A percentile compares a stretch with the other conserved stretches of the same genome.
These are phyloP conservation scores for Cyathus striatus DNA, from an alignment of 768 basidiomycete species.

Conservation along the genomic window DNA sequence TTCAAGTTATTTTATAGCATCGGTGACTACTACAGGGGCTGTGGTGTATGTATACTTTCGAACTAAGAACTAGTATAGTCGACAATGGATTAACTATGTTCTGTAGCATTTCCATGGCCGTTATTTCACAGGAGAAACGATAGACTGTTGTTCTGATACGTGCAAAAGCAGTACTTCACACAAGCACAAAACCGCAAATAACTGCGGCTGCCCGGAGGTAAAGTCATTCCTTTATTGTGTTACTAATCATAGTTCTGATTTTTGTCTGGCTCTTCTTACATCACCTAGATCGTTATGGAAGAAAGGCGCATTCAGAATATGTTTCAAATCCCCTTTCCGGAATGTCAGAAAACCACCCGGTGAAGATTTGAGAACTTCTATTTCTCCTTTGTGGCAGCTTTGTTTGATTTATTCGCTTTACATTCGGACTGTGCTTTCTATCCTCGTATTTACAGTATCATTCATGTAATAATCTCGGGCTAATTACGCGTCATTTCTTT, in stretches of 20 bases:
- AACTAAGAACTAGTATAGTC: not conserved
- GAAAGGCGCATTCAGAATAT: slow-evolving; percentile 41
- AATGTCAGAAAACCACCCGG: slow-evolving; percentile 33
- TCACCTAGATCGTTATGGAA: slow-evolving; percentile 30
- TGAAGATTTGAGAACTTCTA: slow-evolving; percentile 11
- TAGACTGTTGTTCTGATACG: slow-evolving; percentile 29
- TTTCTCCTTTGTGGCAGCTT: not conserved
- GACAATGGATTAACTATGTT: slow-evolving; percentile 9
- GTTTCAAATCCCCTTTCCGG: slow-evolving; percentile 37
- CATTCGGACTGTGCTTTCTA: not conserved
- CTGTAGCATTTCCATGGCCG: slow-evolving; percentile 42
- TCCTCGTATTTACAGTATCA: not conserved
- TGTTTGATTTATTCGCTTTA: not conserved
- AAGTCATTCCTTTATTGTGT: slow-evolving; percentile 4
- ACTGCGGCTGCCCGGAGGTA: slow-evolving; percentile 39
- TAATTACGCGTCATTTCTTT: not conserved
- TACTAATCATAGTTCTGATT: too few relatives aligned
- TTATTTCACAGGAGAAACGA: slow-evolving; percentile 40
- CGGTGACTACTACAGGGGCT: slow-evolving; percentile 46
- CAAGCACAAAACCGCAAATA: slow-evolving; percentile 36
- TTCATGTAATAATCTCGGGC: not conserved
- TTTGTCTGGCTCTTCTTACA: slow-evolving; percentile 1
- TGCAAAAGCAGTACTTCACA: slow-evolving; percentile 37
- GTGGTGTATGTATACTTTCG: slow-evolving; percentile 31
- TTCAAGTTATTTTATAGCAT: slow-evolving; percentile 21